Conservation (phyloP, 2,329 filamentous ascomycete genomes). For the Sarocladium strictum region DNA sequence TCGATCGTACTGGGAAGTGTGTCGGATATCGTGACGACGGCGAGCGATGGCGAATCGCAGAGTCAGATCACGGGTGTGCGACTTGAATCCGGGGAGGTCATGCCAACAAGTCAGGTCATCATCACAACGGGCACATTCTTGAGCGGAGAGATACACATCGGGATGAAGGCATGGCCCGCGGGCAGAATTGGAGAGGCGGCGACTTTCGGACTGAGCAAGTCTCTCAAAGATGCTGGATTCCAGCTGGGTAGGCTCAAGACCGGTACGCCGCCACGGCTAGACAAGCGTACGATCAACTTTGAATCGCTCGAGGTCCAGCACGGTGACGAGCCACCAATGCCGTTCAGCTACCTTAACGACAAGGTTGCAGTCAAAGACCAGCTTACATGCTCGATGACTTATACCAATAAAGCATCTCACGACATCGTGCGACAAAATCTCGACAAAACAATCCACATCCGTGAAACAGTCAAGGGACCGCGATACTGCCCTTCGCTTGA, state of each 20-base stretch:
- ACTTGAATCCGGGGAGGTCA: slow-evolving; percentile 79
- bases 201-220: slow-evolving; percentile 88
- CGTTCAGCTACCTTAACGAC: slow-evolving; percentile 87
- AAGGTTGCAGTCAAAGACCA: slow-evolving; percentile 74
- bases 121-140: slow-evolving; percentile 97
- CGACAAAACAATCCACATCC: slow-evolving; percentile 94
- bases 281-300: slow-evolving; percentile 77
- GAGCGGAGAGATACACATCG: slow-evolving; percentile 94
- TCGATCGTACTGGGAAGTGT: slow-evolving; percentile 81
- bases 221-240: slow-evolving; percentile 81
- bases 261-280: slow-evolving; percentile 84
- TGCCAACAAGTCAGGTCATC: slow-evolving; percentile 74
- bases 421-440: slow-evolving; percentile 80
- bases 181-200: slow-evolving; percentile 92
- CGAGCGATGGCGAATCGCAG: slow-evolving; percentile 32
- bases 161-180: slow-evolving; percentile 74
- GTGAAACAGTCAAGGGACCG: slow-evolving; percentile 89
- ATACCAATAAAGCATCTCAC: slow-evolving; percentile 80
- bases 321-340: slow-evolving; percentile 79
- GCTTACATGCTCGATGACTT: slow-evolving; percentile 77
- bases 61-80: slow-evolving; percentile 78
- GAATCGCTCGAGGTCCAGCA: slow-evolving; percentile 62
- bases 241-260: slow-evolving; percentile 88
- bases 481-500: slow-evolving; percentile 94
- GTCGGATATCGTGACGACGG: slow-evolving; percentile 72